Evolutionary conservation across 2,329 filamentous ascomycete genomes (phyloP).

Genomic region (Stagonosporopsis chrysanthemi): DNA sequence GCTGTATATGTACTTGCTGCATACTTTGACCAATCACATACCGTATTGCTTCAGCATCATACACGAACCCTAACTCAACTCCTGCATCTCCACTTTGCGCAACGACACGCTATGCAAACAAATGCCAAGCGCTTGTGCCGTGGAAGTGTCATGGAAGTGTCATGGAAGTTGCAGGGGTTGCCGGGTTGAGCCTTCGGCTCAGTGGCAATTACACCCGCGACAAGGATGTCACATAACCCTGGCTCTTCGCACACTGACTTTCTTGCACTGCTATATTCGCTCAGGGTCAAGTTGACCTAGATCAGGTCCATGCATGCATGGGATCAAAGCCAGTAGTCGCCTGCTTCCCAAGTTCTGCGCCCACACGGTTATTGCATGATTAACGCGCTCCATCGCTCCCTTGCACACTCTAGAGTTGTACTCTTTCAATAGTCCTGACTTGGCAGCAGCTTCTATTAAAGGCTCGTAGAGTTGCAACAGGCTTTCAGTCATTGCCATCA

Average conservation of each 20-base stretch:
- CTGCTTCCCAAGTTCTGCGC: conserved; percentile 4
- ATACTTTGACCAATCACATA: conserved; percentile 2
- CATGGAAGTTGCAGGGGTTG: neutral
- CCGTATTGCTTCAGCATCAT: neutral
- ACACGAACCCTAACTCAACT: neutral
- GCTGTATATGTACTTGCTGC: neutral
- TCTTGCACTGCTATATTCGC: neutral
- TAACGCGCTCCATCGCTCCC: conserved; percentile 2
- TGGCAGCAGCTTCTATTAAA: conserved; percentile 5
- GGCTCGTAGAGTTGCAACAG: neutral
- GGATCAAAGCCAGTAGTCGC: neutral
- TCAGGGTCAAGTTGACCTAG: neutral
- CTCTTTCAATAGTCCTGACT: conserved; percentile 5
- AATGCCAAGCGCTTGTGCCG: neutral
- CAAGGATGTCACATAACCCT: neutral
- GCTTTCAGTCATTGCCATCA: neutral
- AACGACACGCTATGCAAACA: neutral
- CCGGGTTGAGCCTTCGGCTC: neutral
- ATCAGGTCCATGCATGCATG: neutral
- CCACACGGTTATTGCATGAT: neutral
- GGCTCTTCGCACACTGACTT: neutral
- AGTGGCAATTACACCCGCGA: conserved; percentile 2
- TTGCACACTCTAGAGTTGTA: conserved; percentile 8
- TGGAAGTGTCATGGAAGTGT: neutral
- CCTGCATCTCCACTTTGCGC: neutral